Evolutionary conservation across 148 eudicot genomes (phyloP).

Genomic region (Rhododendron griersonianum): DNA sequence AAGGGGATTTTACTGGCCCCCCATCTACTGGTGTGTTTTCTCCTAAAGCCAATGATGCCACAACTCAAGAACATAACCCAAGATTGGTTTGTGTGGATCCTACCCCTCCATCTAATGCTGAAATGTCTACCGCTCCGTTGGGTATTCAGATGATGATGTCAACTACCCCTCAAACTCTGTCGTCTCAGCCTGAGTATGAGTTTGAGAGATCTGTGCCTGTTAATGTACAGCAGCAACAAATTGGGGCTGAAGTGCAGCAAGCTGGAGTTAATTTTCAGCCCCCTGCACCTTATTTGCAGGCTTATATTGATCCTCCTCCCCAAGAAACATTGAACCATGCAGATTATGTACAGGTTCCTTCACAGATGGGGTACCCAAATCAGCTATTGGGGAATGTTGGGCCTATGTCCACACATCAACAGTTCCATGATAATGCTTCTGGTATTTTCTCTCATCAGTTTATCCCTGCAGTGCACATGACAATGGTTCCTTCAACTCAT

Average conservation of each 20-base stretch:
- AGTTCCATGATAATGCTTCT: constrained; percentile 38
- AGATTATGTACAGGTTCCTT: constrained; percentile 44
- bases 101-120: constrained; percentile 21
- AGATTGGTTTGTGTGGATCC: constrained; percentile 28
- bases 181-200: constrained; percentile 37
- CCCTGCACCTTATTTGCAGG: constrained; percentile 45
- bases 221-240: constrained; percentile 31
- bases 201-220: constrained; percentile 41
- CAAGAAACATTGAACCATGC: constrained; percentile 42
- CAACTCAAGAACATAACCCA: constrained; percentile 35
- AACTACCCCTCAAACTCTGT: constrained; percentile 20
- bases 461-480: constrained; percentile 51
- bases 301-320: constrained; percentile 61
- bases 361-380: constrained; percentile 57
- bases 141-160: constrained; percentile 25
- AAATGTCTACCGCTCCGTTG: constrained; percentile 27
- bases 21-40: constrained; percentile 38
- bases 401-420: constrained; percentile 51
- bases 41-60: constrained; percentile 37
- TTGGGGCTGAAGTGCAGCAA: constrained; percentile 42
- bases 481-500: constrained; percentile 53
- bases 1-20: constrained; percentile 38
- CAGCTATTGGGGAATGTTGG: constrained; percentile 48
- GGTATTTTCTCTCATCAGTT: constrained; percentile 45
- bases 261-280: constrained; percentile 35